These are phyloP conservation scores for Pythium rhizo-oryzae DNA, from an alignment of 352 stramenopile genomes.

Conservation along the genomic window DNA sequence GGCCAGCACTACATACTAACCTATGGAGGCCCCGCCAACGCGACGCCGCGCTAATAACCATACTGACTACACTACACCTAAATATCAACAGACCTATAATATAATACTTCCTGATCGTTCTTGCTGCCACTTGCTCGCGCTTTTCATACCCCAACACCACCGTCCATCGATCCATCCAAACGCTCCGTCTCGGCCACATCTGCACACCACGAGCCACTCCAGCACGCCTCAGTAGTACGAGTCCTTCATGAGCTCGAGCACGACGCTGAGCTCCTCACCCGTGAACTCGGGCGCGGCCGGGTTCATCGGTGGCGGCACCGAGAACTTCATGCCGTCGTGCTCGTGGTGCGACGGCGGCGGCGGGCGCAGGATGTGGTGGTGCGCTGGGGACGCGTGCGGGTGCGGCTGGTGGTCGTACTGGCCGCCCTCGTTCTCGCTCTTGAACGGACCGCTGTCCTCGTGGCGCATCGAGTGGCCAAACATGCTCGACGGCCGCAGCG, in stretches of 20 bases:
- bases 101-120: slow-evolving; percentile 10
- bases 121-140: neutral
- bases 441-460: slow-evolving; percentile 29
- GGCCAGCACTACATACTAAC: slow-evolving; percentile 18
- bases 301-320: slow-evolving; percentile 66
- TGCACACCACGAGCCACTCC: neutral
- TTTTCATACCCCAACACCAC: neutral
- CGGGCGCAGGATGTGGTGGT: slow-evolving; percentile 61
- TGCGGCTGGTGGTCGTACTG: slow-evolving; percentile 39
- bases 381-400: slow-evolving; percentile 23
- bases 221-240: slow-evolving; percentile 40
- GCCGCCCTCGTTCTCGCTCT: slow-evolving; percentile 14
- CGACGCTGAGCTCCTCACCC: slow-evolving; percentile 74
- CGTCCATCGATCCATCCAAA: slow-evolving; percentile 15
- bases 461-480: slow-evolving; percentile 25
- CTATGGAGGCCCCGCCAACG: too few relatives aligned
- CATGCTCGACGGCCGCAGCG: slow-evolving; percentile 3
- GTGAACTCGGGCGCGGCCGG: slow-evolving; percentile 71
- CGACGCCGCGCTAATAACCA: neutral
- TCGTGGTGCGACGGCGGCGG: slow-evolving; percentile 36
- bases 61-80: slow-evolving; percentile 22
- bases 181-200: neutral
- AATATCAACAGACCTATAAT: slow-evolving; percentile 26
- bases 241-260: slow-evolving; percentile 84
- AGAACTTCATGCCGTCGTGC: slow-evolving; percentile 55